These are phyloP conservation scores for Lepidium didymum DNA, from an alignment of 345 rosid species.

Conservation along the genomic window DNA sequence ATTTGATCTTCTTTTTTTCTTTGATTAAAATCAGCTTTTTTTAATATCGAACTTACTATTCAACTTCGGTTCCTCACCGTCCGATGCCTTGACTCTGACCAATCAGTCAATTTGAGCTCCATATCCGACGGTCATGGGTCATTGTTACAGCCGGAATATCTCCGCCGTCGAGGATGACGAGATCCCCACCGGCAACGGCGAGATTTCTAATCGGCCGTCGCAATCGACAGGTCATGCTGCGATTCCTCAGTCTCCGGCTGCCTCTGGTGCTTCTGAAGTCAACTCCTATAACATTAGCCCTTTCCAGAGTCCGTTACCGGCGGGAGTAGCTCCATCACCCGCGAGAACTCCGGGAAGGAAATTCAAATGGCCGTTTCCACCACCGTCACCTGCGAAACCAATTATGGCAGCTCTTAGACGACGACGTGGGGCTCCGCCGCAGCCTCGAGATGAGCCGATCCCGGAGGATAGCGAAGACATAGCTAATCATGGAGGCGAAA, in stretches of 20 bases:
- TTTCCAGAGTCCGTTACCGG: slow-evolving; percentile 70
- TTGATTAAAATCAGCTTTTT: background rate
- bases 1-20: background rate
- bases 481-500: slow-evolving; percentile 14
- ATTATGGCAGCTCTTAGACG: slow-evolving; percentile 67
- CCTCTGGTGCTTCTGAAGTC: slow-evolving; percentile 30
- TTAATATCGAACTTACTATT: background rate
- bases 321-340: slow-evolving; percentile 82
- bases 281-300: slow-evolving; percentile 57
- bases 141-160: slow-evolving; percentile 63
- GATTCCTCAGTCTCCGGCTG: slow-evolving; percentile 17
- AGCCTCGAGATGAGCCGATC: slow-evolving; percentile 60
- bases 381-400: slow-evolving; percentile 97
- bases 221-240: background rate
- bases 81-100: slow-evolving; percentile 33
- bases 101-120: slow-evolving; percentile 17
- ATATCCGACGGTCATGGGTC: slow-evolving; percentile 50
- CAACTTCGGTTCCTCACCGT: slow-evolving; percentile 16
- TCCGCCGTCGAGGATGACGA: slow-evolving; percentile 34
- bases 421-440: slow-evolving; percentile 38
- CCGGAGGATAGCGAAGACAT: slow-evolving; percentile 45
- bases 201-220: slow-evolving; percentile 14
- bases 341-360: slow-evolving; percentile 81
- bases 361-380: slow-evolving; percentile 91
- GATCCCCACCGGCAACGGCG: slow-evolving; percentile 14